Percentiles rank a stretch among this genome's conserved stretches.
phyloP scores from a whole-genome alignment of 768 basidiomycete species.

The Phlebiopsis gigantea region DNA sequence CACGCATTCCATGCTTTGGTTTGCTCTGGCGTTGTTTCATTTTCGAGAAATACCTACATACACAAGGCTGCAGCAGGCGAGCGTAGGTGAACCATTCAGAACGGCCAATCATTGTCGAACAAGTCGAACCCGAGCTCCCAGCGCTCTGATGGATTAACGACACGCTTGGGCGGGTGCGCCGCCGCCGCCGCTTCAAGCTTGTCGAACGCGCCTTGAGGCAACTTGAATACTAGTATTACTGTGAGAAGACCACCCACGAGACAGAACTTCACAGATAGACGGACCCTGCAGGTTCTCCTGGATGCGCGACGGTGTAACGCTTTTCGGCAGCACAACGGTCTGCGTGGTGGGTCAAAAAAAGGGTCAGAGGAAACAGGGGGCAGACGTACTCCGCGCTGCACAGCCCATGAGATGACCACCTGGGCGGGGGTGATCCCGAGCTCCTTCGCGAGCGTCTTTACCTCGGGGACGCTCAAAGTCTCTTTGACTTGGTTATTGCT shows the following conservation, averaged over 20 bases:
- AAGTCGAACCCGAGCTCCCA: constrained; percentile 64
- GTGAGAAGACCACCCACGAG: background rate
- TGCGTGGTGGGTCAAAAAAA: constrained; percentile 19
- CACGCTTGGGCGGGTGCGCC: constrained; percentile 50
- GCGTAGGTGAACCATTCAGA: too few species aligned
- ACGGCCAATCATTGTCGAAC: constrained; percentile 40
- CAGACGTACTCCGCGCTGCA: constrained; percentile 64
- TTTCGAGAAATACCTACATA: too few species aligned
- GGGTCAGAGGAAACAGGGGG: background rate
- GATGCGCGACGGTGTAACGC: constrained; percentile 63
- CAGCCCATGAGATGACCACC: constrained; percentile 70
- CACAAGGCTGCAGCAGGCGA: too few species aligned
- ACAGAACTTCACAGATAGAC: background rate
- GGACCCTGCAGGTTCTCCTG: constrained; percentile 63
- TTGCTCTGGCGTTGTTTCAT: too few species aligned
- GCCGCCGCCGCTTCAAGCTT: constrained; percentile 44
- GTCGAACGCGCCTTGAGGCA: constrained; percentile 33
- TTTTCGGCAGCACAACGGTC: constrained; percentile 75
- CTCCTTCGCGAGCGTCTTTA: constrained; percentile 52
- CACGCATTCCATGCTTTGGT: too few species aligned
- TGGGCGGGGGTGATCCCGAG: constrained; percentile 72
- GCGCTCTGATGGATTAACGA: constrained; percentile 50
- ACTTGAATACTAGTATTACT: background rate
- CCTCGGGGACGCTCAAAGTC: constrained; percentile 54
- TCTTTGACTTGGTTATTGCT: constrained; percentile 52